Conservation (phyloP, 495 filamentous ascomycete species). For the Melanomma pulvis-pyrius region DNA sequence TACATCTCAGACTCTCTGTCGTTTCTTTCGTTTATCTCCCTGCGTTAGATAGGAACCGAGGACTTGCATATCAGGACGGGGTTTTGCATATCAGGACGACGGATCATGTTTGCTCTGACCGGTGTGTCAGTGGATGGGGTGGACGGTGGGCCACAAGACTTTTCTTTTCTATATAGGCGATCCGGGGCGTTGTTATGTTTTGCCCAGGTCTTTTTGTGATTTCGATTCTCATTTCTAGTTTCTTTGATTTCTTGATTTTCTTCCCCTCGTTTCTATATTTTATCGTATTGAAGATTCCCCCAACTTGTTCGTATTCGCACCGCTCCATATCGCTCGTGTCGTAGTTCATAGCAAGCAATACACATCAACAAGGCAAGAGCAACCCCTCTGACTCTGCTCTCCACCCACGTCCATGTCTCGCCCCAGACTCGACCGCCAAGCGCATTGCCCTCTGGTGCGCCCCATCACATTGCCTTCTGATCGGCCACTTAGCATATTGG, state of each 20-base stretch:
- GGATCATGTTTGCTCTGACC: neutral
- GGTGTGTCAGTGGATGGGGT: neutral
- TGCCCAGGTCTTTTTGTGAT: no score
- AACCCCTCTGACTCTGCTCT: neutral
- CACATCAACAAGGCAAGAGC: neutral
- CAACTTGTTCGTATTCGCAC: neutral
- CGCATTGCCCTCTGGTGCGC: neutral
- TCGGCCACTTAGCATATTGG: neutral
- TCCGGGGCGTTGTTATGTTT: neutral
- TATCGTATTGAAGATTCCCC: neutral
- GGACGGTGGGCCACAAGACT: neutral
- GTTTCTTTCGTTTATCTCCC: neutral
- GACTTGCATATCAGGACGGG: slow-evolving; percentile 16
- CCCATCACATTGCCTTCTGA: neutral
- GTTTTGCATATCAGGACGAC: neutral
- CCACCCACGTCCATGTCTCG: no score
- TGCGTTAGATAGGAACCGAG: slow-evolving; percentile 21
- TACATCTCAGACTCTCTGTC: neutral
- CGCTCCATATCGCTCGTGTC: neutral
- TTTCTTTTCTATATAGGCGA: neutral
- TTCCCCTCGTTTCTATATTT: neutral
- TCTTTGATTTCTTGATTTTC: neutral
- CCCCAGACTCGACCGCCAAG: no score
- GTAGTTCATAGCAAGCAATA: neutral
- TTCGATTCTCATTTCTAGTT: neutral